Percentiles rank a stretch among this genome's conserved stretches.
phyloP scores from a whole-genome alignment of 2,329 filamentous ascomycete genomes.

The Penicillium sumatraense region DNA sequence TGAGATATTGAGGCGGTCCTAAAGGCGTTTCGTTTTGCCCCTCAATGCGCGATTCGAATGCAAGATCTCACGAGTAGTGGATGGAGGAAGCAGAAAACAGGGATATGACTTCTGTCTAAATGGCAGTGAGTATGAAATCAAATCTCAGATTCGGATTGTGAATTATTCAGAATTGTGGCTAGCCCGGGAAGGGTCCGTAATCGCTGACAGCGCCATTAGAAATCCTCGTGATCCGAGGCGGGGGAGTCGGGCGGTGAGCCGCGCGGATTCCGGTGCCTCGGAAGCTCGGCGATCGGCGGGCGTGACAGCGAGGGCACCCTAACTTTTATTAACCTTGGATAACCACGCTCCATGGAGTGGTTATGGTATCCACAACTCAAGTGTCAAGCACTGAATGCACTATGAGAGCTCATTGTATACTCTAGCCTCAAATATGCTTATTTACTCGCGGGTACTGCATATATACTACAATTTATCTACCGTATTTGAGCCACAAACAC shows the following conservation, averaged over 20 bases:
- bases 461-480: too few relatives aligned
- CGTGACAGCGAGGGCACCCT: not conserved
- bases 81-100: not conserved
- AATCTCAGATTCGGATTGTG: not conserved
- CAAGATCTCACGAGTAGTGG: slow-evolving; percentile 7
- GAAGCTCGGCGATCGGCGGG: slow-evolving; percentile 10
- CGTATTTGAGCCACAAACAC: too few relatives aligned
- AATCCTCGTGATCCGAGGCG: slow-evolving; percentile 28
- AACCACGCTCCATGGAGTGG: too few relatives aligned
- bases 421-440: too few relatives aligned
- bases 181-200: slow-evolving; percentile 11
- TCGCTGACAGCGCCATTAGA: slow-evolving; percentile 31
- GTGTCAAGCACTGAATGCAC: too few relatives aligned
- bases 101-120: not conserved
- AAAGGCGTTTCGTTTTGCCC: slow-evolving; percentile 25
- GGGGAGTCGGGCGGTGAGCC: slow-evolving; percentile 26
- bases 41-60: slow-evolving; percentile 25
- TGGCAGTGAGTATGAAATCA: not conserved
- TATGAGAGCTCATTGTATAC: too few relatives aligned
- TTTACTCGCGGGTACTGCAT: too few relatives aligned
- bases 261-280: not conserved
- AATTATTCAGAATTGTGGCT: slow-evolving; percentile 13
- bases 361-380: too few relatives aligned
- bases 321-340: too few relatives aligned
- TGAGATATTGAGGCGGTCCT: not conserved